Evolutionary conservation across 2,329 filamentous ascomycete species (phyloP).

Genomic region (Pseudophaeomoniella oleicola): DNA sequence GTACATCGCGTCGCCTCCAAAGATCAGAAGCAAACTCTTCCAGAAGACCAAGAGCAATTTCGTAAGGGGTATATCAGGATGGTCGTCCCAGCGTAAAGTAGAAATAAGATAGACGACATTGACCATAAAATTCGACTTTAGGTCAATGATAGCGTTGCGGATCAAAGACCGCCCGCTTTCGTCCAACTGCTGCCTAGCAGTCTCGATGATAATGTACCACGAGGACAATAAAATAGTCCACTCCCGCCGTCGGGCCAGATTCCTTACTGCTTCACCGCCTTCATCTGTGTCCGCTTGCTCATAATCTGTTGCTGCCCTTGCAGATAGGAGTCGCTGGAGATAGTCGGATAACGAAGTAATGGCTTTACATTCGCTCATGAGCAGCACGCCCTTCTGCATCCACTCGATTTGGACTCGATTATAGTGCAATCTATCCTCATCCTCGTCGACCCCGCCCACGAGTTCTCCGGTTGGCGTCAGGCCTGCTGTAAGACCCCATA

Average conservation of each 20-base stretch:
- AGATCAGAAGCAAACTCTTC: slow-evolving; percentile 78
- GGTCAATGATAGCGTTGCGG: slow-evolving; percentile 18
- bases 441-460: slow-evolving; percentile 18
- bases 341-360: slow-evolving; percentile 21
- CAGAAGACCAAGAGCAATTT: slow-evolving; percentile 71
- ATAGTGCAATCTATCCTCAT: slow-evolving; percentile 26
- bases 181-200: slow-evolving; percentile 21
- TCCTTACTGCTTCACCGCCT: not conserved
- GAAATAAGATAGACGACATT: slow-evolving; percentile 57
- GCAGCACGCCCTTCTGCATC: slow-evolving; percentile 27
- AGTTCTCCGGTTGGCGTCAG: slow-evolving; percentile 16
- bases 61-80: slow-evolving; percentile 29
- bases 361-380: slow-evolving; percentile 21
- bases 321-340: slow-evolving; percentile 23
- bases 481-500: slow-evolving; percentile 56
- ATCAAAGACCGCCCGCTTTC: slow-evolving; percentile 3
- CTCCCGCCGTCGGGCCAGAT: slow-evolving; percentile 20
- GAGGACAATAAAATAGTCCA: slow-evolving; percentile 26
- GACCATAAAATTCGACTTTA: slow-evolving; percentile 55
- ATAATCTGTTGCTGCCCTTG: slow-evolving; percentile 11
- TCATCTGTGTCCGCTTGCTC: not conserved
- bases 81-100: slow-evolving; percentile 55
- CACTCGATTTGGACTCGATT: slow-evolving; percentile 32
- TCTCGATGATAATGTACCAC: slow-evolving; percentile 27
- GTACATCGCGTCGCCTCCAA: slow-evolving; percentile 65